phyloP scores from a whole-genome alignment of 129 eudicot genomes.

The Glebionis coronaria region DNA sequence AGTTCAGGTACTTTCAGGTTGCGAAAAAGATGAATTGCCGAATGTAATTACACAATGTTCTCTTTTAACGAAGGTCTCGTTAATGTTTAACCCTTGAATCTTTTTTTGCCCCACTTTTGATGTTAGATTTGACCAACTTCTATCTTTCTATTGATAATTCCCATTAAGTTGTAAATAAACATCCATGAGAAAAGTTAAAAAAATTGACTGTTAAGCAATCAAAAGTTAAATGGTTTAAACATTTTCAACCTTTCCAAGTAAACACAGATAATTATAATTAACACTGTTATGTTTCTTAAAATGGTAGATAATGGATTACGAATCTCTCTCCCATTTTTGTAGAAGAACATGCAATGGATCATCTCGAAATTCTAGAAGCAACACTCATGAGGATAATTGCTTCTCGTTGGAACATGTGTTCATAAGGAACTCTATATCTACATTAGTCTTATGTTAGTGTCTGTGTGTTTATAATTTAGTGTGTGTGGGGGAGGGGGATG shows the following conservation, averaged over 20 bases:
- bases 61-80: not conserved
- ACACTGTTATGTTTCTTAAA: not conserved
- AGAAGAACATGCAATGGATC: conserved; percentile 76
- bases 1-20: conserved; percentile 83
- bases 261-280: not conserved
- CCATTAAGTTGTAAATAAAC: too few species aligned
- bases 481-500: too few species aligned
- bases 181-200: too few species aligned
- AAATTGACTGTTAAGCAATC: too few species aligned
- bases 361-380: conserved; percentile 45
- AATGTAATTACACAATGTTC: conserved; percentile 38
- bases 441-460: too few species aligned
- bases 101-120: too few species aligned
- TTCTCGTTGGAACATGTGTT: conserved; percentile 66
- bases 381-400: conserved; percentile 45
- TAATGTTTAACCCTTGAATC: not conserved
- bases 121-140: too few species aligned
- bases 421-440: conserved; percentile 76
- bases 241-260: too few species aligned
- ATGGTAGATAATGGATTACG: conserved; percentile 92
- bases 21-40: conserved; percentile 73
- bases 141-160: too few species aligned
- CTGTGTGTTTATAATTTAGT: too few species aligned
- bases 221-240: too few species aligned
- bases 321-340: conserved; percentile 89